phyloP scores from a whole-genome alignment of 2,329 filamentous ascomycete genomes.

The Cadophora malorum region DNA sequence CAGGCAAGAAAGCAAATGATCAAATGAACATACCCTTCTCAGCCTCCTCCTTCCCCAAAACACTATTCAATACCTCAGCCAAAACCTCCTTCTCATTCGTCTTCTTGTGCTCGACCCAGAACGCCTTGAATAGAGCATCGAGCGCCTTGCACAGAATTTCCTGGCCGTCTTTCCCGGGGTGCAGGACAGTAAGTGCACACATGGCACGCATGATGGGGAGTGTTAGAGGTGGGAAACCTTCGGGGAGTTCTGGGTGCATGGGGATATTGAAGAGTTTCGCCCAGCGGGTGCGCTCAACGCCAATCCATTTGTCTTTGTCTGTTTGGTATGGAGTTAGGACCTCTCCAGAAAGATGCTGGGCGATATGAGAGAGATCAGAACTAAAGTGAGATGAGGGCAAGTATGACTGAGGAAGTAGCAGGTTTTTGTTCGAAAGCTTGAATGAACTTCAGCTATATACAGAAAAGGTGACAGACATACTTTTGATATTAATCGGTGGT shows the following conservation, averaged over 20 bases:
- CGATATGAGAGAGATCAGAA: too few species aligned
- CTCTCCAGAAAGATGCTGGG: too few species aligned
- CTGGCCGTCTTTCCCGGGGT: conserved; percentile 32
- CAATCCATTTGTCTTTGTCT: conserved; percentile 67
- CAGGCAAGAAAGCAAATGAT: too few species aligned
- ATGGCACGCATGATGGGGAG: conserved; percentile 58
- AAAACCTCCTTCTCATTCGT: conserved; percentile 38
- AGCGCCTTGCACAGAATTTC: conserved; percentile 30
- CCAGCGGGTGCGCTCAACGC: conserved; percentile 60
- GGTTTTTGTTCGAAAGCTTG: not conserved
- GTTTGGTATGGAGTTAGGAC: conserved; percentile 11
- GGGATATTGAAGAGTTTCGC: conserved; percentile 60
- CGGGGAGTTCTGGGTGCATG: conserved; percentile 51
- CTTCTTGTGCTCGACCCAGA: conserved; percentile 36
- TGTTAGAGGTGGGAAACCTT: conserved; percentile 60
- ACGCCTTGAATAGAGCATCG: conserved; percentile 38
- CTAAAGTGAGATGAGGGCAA: too few species aligned
- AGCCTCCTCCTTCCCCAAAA: conserved; percentile 53
- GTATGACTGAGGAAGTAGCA: too few species aligned
- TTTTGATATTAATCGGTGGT: conserved; percentile 62
- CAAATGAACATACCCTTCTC: conserved; percentile 49
- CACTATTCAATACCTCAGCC: conserved; percentile 48
- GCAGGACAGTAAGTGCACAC: conserved; percentile 49
- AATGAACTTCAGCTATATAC: not conserved
- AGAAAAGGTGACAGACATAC: conserved; percentile 45